Base-by-base conservation (phyloP, 345 rosid genomes). In the Eutrema japonicum region DNA sequence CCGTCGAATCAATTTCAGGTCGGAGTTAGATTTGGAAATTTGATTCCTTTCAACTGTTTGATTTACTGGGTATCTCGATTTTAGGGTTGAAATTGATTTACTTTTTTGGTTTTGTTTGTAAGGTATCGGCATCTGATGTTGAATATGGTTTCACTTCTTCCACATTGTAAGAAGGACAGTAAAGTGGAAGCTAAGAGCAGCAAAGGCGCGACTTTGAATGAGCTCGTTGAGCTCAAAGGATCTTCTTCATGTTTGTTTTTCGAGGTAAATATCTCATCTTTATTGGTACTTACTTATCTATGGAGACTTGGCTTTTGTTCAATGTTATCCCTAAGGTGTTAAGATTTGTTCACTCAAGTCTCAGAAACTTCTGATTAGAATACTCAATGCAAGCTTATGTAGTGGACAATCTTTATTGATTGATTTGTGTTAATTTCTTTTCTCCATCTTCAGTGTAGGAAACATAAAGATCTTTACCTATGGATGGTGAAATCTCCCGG, bases 111-210 rank as follows among this genome's bases (percentile, higher is more conserved):
- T 41, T 5, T 36, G 33, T 35, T 58, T 22, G 10, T 22, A 70
- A 94, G 97, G 91, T 95, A 86, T 72, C 87, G 96, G 79, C 97
- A 92, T 79, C 70, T 95, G 92, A 92, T 94, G 97, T 62, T 94
- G 85, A 92, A 94, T 76, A 72, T 94, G 74, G 93, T 94, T 41
- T 89, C 97, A 8, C 88, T 95, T 71, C 55, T 95, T 58, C 96
- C 99, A 42, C 99, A 92, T 45, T 88, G 96, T 75, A 95, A 95
- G 91, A 89, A 92, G 81, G 96, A 95, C 72, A 95, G 83, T 75
- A 95, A 95, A 76, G 93, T 92, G 3, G 99, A 95, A 68, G 82
- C 97, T 29, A 85, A 68, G 74, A 87, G 91, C 40, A 88, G 83
- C 64, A 91, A 89, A 76, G 96, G 93, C 0, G 83, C 87, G 14